These are phyloP conservation scores for Strobilomyces dryophilus DNA, from an alignment of 768 basidiomycete genomes.

Conservation along the genomic window DNA sequence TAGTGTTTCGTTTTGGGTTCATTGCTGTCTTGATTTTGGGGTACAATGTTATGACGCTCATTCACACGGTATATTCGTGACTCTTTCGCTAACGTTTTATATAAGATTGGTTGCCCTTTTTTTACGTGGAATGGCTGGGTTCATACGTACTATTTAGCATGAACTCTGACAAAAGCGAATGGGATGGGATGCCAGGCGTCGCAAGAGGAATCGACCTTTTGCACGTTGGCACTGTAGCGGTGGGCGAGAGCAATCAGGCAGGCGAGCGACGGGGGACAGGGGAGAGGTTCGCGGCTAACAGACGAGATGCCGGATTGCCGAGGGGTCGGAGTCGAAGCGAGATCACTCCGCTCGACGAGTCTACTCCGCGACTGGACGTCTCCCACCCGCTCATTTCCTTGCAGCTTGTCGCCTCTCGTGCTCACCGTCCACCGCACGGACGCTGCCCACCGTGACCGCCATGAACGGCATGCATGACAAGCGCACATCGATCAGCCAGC, in stretches of 20 bases:
- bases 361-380: constrained; percentile 32
- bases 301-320: constrained; percentile 23
- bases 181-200: not conserved
- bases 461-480: constrained; percentile 46
- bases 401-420: constrained; percentile 20
- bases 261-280: not conserved
- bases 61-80: constrained; percentile 14
- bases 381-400: constrained; percentile 30
- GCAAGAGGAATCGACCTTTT: not conserved
- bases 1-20: constrained; percentile 27
- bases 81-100: not conserved
- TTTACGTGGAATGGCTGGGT: constrained; percentile 18
- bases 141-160: constrained; percentile 14
- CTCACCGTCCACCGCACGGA: constrained; percentile 3
- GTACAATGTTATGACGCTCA: not conserved
- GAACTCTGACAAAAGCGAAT: not conserved
- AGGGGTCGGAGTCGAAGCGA: constrained; percentile 28
- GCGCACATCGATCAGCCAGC: constrained; percentile 48
- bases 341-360: constrained; percentile 26
- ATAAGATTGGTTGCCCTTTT: not conserved
- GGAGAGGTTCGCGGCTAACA: constrained; percentile 28
- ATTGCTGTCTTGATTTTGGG: constrained; percentile 20
- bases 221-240: not conserved
- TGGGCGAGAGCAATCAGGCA: not conserved
- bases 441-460: constrained; percentile 22